Evolutionary conservation across 805 yeast species (phyloP).

Genomic region (Hanseniaspora mollemarum): DNA sequence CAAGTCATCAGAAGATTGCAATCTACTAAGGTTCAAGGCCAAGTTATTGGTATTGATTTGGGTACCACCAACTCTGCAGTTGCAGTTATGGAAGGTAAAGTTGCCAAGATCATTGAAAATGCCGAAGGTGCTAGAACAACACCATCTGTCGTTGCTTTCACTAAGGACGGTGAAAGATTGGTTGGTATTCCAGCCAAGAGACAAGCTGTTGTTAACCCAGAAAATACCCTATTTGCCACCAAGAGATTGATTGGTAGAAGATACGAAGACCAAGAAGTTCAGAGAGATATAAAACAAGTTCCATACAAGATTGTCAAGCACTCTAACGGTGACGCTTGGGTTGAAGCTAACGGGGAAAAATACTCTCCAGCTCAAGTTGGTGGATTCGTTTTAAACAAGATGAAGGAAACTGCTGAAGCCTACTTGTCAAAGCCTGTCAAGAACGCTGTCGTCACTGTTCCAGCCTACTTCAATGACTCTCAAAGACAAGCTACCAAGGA

Average conservation of each 20-base stretch:
- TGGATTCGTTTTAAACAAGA: constrained; percentile 84
- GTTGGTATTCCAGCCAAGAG: constrained; percentile 95
- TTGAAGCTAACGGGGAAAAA: constrained; percentile 73
- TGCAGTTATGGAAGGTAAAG: constrained; percentile 61
- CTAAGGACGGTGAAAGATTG: constrained; percentile 78
- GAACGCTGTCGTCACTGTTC: constrained; percentile 87
- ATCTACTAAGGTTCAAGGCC: constrained; percentile 31
- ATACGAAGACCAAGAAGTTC: constrained; percentile 79
- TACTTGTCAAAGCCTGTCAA: constrained; percentile 75
- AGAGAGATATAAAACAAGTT: constrained; percentile 73
- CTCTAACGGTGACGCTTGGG: constrained; percentile 92
- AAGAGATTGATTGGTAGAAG: constrained; percentile 91
- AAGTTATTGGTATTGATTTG: constrained; percentile 69
- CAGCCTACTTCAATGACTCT: constrained; percentile 73
- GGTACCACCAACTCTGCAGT: constrained; percentile 87
- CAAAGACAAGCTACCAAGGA: constrained; percentile 85
- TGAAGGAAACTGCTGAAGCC: constrained; percentile 96
- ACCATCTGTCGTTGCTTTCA: constrained; percentile 91
- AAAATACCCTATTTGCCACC: constrained; percentile 87
- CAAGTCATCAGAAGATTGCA: constrained; percentile 28
- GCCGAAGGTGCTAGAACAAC: constrained; percentile 81
- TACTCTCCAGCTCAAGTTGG: constrained; percentile 96
- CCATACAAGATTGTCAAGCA: constrained; percentile 88
- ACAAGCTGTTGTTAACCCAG: constrained; percentile 90
- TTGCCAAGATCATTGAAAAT: constrained; percentile 62